Conservation (phyloP, 148 eudicot species). For the Cornus controversa region DNA sequence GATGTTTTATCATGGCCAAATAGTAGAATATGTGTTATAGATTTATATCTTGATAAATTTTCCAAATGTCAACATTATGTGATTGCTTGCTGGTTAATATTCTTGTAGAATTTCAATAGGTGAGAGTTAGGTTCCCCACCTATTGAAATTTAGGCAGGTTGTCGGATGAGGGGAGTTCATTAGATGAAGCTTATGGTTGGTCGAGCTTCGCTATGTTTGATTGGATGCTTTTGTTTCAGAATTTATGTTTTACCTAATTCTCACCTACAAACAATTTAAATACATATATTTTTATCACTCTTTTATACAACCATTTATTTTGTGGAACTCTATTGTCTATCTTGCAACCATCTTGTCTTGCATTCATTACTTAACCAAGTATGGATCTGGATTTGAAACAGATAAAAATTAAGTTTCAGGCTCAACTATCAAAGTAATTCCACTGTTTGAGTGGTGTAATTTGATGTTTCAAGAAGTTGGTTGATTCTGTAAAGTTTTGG, state of each 20-base stretch:
- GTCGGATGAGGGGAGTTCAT: neutral
- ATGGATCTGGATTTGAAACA: no score
- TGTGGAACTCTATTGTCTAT: neutral
- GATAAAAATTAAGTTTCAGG: no score
- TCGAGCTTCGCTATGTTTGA: neutral
- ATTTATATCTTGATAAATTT: neutral
- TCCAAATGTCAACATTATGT: neutral
- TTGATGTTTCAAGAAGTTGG: no score
- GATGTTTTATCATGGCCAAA: neutral
- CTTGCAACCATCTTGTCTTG: neutral
- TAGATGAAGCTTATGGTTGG: neutral
- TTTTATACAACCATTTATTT: neutral
- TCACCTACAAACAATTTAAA: neutral
- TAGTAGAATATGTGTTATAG: neutral
- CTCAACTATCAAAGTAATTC: no score
- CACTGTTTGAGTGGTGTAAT: no score
- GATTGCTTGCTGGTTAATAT: neutral
- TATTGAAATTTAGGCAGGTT: neutral
- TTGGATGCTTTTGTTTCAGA: neutral
- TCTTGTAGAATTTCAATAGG: neutral
- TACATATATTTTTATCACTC: neutral
- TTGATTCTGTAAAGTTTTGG: no score
- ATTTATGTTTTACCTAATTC: neutral
- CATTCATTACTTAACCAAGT: no score
- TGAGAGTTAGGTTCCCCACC: constrained; percentile 7